Evolutionary conservation across 75 land plant species (phyloP).

Genomic region (Sequoia sempervirens): DNA sequence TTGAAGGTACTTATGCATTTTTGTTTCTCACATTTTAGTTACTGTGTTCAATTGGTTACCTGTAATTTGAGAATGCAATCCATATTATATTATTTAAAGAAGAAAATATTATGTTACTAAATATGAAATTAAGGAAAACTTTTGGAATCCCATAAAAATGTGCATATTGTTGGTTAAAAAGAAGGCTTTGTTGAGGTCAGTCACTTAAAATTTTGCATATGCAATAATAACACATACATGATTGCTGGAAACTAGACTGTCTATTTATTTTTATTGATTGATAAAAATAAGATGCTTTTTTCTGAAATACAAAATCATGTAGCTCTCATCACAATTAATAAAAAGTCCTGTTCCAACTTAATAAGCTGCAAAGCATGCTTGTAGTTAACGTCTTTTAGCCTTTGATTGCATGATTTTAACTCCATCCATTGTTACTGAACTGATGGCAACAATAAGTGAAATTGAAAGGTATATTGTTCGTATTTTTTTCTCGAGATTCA

Average conservation of each 20-base stretch:
- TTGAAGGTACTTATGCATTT: constrained; percentile 54
- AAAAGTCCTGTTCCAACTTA: not conserved
- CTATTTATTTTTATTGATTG: not conserved
- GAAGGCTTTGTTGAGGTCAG: not conserved
- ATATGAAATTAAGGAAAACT: not conserved
- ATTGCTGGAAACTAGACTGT: not conserved
- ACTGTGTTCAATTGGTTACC: not conserved
- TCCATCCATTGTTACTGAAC: not conserved
- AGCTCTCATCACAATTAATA: not conserved
- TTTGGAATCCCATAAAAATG: not conserved
- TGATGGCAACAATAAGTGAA: not conserved
- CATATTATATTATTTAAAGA: not conserved
- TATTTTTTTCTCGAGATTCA: not conserved
- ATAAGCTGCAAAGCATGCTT: not conserved
- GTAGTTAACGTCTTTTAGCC: not conserved
- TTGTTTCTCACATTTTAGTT: not conserved
- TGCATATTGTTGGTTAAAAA: not conserved
- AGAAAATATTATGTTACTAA: not conserved
- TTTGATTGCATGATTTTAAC: not conserved
- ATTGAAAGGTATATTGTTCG: not conserved
- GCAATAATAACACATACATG: not conserved
- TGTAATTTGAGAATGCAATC: not conserved
- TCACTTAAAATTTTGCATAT: too few species aligned
- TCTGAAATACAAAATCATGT: not conserved
- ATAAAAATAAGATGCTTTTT: not conserved